These are phyloP conservation scores for Hyaloscypha finlandica DNA, from an alignment of 495 filamentous ascomycete species.

Conservation along the genomic window DNA sequence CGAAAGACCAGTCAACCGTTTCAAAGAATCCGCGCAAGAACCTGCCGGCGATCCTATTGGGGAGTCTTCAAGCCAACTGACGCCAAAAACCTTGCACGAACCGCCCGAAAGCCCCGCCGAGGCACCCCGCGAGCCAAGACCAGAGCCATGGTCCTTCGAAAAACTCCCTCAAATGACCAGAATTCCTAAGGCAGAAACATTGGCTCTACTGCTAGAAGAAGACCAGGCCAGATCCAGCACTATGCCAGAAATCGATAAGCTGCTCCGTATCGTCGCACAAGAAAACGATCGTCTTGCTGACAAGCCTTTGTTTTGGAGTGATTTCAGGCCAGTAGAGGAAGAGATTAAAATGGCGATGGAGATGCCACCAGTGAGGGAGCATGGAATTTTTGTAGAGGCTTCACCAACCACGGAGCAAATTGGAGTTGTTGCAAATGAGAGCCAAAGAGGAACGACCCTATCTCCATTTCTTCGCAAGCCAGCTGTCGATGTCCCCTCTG, in stretches of 20 bases:
- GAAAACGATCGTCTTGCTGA: conserved; percentile 3
- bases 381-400: background rate
- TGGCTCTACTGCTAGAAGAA: conserved; percentile 4
- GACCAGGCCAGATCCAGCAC: conserved; percentile 6
- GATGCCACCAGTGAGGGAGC: background rate
- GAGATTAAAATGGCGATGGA: conserved; percentile 1
- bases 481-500: too few relatives aligned
- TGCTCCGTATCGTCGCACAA: conserved; percentile 10
- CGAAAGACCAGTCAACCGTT: too few relatives aligned
- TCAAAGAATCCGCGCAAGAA: too few relatives aligned
- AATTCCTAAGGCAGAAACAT: conserved; percentile 2
- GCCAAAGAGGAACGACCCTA: conserved; percentile 1
- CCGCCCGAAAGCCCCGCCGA: too few relatives aligned
- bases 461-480: conserved; percentile 5
- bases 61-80: too few relatives aligned
- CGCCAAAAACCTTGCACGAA: too few relatives aligned
- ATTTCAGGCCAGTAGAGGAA: conserved; percentile 5
- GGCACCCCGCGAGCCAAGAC: too few relatives aligned
- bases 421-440: too few relatives aligned
- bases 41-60: too few relatives aligned
- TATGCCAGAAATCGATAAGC: conserved; percentile 9
- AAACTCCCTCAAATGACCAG: background rate
- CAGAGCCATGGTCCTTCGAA: background rate
- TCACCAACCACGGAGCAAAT: too few relatives aligned
- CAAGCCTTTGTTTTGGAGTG: conserved; percentile 16